phyloP scores from a whole-genome alignment of 2,329 filamentous ascomycete genomes.

The Akanthomyces lecanii region DNA sequence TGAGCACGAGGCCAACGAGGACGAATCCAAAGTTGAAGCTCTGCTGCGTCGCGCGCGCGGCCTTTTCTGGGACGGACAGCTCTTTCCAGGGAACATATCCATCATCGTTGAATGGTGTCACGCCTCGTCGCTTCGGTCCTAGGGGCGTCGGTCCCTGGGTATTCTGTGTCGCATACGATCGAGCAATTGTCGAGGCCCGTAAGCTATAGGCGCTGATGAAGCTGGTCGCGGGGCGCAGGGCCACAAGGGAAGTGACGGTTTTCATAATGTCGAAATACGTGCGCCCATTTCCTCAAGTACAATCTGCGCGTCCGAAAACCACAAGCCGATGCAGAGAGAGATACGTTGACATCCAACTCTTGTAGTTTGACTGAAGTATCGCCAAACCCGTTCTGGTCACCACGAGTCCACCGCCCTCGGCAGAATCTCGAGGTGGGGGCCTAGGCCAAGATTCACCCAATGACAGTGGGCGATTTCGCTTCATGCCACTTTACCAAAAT shows the following conservation, averaged over 20 bases:
- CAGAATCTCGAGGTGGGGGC: conserved; percentile 31
- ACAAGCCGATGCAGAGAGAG: not conserved
- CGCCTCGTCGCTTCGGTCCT: conserved; percentile 56
- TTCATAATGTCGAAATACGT: conserved; percentile 43
- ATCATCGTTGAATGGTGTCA: conserved; percentile 84
- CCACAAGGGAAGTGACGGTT: conserved; percentile 34
- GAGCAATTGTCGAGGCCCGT: conserved; percentile 36
- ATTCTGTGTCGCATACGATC: conserved; percentile 58
- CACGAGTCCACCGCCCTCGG: conserved; percentile 34
- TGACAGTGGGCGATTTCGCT: conserved; percentile 32
- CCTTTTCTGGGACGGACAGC: conserved; percentile 72
- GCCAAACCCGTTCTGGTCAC: conserved; percentile 8
- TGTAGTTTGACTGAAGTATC: not conserved
- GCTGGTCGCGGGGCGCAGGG: conserved; percentile 31
- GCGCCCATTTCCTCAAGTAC: conserved; percentile 30
- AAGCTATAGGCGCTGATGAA: conserved; percentile 28
- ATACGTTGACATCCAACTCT: not conserved
- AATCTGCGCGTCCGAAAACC: not conserved
- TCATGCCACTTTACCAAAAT: conserved; percentile 41
- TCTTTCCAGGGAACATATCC: conserved; percentile 77
- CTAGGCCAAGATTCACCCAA: conserved; percentile 22
- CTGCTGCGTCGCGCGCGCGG: conserved; percentile 81
- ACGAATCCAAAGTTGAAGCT: conserved; percentile 83
- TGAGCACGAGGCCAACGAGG: conserved; percentile 68
- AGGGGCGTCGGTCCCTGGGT: conserved; percentile 36